These are phyloP conservation scores for Bipolaris bicolor DNA, from an alignment of 2,329 filamentous ascomycete species.

Conservation along the genomic window DNA sequence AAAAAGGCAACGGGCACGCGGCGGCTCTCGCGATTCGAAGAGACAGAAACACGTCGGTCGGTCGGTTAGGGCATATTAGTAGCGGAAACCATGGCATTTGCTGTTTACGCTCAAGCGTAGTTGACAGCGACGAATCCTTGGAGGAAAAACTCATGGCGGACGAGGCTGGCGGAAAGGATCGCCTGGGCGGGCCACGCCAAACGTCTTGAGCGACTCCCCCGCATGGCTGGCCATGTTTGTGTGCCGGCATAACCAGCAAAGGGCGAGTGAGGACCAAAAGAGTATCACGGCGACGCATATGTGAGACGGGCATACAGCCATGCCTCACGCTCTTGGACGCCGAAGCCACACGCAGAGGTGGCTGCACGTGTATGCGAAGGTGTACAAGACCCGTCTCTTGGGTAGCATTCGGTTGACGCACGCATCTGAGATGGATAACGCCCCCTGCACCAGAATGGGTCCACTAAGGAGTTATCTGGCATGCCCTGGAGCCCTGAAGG, in stretches of 20 bases:
- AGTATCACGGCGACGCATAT: constrained; percentile 27
- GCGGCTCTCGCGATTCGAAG: constrained; percentile 18
- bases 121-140: neutral
- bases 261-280: constrained; percentile 22
- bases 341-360: constrained; percentile 11
- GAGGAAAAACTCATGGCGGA: constrained; percentile 1
- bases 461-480: constrained; percentile 10
- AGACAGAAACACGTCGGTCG: constrained; percentile 9
- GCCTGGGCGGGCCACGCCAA: constrained; percentile 8
- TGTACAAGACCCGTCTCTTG: constrained; percentile 12
- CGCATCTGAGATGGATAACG: constrained; percentile 7
- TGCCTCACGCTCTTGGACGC: constrained; percentile 4
- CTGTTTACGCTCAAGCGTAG: constrained; percentile 30
- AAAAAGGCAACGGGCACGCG: constrained; percentile 5
- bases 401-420: constrained; percentile 18
- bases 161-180: constrained; percentile 19
- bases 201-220: constrained; percentile 5
- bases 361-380: constrained; percentile 12
- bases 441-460: constrained; percentile 2
- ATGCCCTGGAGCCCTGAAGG: constrained; percentile 21
- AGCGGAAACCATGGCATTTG: constrained; percentile 25
- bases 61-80: constrained; percentile 2
- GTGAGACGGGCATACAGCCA: constrained; percentile 23
- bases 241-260: constrained; percentile 2
- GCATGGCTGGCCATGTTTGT: constrained; percentile 1